Base-by-base conservation (phyloP, 345 rosid genomes). In the Salix caprea region DNA sequence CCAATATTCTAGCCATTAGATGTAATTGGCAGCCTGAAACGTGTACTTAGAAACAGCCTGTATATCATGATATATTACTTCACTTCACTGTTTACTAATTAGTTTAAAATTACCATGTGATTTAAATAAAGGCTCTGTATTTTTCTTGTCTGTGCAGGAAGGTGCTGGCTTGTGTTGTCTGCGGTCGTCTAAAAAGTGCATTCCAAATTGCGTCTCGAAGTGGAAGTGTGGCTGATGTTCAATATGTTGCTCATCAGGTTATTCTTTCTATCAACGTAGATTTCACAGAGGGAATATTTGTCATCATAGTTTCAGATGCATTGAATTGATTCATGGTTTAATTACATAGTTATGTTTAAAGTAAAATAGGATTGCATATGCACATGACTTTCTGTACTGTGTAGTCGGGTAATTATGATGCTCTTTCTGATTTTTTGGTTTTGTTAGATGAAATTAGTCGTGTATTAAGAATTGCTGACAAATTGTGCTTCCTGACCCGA, bases 151-250 rank as follows among this genome's bases (percentile, higher is more conserved):
- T 66, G 16, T 83, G 85, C 92, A 93, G 99, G 87, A 95, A 93
- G 81, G 98, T 95, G 83, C 86, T 95, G 86, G 98, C 98, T 71
- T 93, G 98, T 71, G 99, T 95, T 74, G 90, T 93, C 76, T 95
- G 99, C 69, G 99, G 99, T 68, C 98, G 98, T 54, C 91, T 95
- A 69, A 95, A 95, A 89, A 93, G 97, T 74, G 99, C 99, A 40
- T 95, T 93, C 82, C 99, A 95, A 73, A 95, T 95, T 71, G 99
- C 99, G 61, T 90, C 98, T 23, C 91, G 88, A 74, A 95, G 98
- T 76, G 96, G 96, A 80, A 95, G 97, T 69, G 96, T 95, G 80
- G 99, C 98, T 81, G 99, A 95, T 85, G 99, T 95, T 74, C 94
- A 95, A 76, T 95, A 91, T 64, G 99, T 95, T 40, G 99, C 99